phyloP scores from a whole-genome alignment of 352 stramenopile species.

The Pythium apleroticum region DNA sequence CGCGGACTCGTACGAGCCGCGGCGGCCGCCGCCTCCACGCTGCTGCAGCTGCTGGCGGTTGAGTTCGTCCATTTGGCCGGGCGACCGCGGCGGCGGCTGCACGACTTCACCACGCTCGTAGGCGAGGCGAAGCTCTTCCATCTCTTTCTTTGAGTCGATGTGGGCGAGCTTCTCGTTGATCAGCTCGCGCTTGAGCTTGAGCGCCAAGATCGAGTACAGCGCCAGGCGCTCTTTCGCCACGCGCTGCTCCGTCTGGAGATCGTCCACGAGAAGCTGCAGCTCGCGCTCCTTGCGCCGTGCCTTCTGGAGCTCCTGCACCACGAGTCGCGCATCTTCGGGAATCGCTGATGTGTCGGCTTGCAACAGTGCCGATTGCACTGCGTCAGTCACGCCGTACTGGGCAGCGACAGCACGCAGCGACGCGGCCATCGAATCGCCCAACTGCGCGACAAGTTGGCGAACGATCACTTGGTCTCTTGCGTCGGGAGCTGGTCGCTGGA shows the following conservation, averaged over 20 bases:
- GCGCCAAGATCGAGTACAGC: conserved; percentile 53
- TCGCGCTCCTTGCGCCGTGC: conserved; percentile 24
- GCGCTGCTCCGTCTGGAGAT: conserved; percentile 57
- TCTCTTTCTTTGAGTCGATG: conserved; percentile 68
- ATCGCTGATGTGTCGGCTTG: background rate
- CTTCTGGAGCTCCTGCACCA: conserved; percentile 31
- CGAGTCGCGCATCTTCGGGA: conserved; percentile 17
- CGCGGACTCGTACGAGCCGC: conserved; percentile 23
- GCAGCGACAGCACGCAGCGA: conserved; percentile 22
- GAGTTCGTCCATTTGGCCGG: background rate
- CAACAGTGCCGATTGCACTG: background rate
- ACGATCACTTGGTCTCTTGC: conserved; percentile 5
- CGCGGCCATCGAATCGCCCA: conserved; percentile 21
- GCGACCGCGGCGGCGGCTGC: background rate
- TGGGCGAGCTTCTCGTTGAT: conserved; percentile 75
- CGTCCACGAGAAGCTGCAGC: conserved; percentile 41
- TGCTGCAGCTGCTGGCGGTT: conserved; percentile 4
- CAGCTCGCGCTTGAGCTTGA: conserved; percentile 74
- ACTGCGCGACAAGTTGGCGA: conserved; percentile 20
- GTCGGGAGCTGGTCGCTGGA: conserved; percentile 1
- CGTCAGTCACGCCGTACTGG: conserved; percentile 27
- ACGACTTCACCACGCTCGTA: conserved; percentile 27
- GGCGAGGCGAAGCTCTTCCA: conserved; percentile 46
- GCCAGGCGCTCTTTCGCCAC: conserved; percentile 47
- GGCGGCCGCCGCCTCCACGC: conserved; percentile 4